These are phyloP conservation scores for Leccinum disarticulatum DNA, from an alignment of 768 basidiomycete species.

Conservation along the genomic window DNA sequence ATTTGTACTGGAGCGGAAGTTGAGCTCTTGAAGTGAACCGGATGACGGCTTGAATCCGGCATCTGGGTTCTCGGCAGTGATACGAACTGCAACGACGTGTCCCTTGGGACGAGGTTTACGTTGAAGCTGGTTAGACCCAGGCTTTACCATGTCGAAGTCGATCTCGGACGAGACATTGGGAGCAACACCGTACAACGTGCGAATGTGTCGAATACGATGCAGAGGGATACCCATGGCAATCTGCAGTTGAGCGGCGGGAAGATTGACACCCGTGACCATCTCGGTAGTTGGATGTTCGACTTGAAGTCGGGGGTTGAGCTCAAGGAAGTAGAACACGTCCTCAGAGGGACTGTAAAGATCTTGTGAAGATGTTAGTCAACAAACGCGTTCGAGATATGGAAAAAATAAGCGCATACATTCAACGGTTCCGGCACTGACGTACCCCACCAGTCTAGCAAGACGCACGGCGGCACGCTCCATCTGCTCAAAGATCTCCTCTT, in stretches of 20 bases:
- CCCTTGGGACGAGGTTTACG: constrained; percentile 96
- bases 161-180: constrained; percentile 89
- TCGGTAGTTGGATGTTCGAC: constrained; percentile 99
- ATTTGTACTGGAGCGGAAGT: constrained; percentile 98
- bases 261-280: constrained; percentile 99
- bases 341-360: constrained; percentile 95
- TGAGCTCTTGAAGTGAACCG: constrained; percentile 95
- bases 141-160: constrained; percentile 93
- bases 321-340: constrained; percentile 95
- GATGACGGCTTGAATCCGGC: constrained; percentile 99
- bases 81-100: constrained; percentile 98
- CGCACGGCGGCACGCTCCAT: constrained; percentile 99
- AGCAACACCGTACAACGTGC: constrained; percentile 91
- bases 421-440: constrained; percentile 97
- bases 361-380: constrained; percentile 29
- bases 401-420: constrained; percentile 60
- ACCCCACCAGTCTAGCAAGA: constrained; percentile 97
- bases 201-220: constrained; percentile 93
- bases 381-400: background rate
- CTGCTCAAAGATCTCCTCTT: constrained; percentile 85
- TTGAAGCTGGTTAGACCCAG: constrained; percentile 84
- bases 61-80: constrained; percentile 99
- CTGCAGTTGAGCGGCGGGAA: constrained; percentile 96
- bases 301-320: constrained; percentile 98
- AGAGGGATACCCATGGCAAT: constrained; percentile 98